Evolutionary conservation across 805 yeast species (phyloP).

Genomic region (Nakazawaea wyomingensis): DNA sequence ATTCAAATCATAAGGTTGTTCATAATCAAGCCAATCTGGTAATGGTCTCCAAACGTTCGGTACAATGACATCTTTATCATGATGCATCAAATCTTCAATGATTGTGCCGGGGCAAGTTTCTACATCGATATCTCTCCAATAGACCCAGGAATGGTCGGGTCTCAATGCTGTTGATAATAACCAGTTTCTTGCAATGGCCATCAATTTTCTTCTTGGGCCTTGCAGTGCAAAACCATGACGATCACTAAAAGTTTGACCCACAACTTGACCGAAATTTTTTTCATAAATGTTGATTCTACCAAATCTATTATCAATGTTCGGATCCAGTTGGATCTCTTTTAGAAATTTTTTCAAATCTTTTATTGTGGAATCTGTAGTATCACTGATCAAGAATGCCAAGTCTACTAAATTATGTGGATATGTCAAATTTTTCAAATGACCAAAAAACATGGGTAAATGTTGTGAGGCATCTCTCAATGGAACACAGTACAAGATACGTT

Average conservation of each 20-base stretch:
- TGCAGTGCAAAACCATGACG: slow-evolving; percentile 93
- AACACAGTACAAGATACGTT: slow-evolving; percentile 78
- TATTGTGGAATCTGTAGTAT: slow-evolving; percentile 84
- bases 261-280: slow-evolving; percentile 86
- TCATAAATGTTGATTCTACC: slow-evolving; percentile 83
- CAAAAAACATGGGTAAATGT: slow-evolving; percentile 85
- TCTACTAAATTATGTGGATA: slow-evolving; percentile 87
- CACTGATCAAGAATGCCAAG: slow-evolving; percentile 78
- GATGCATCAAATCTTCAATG: slow-evolving; percentile 85
- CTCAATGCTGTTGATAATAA: slow-evolving; percentile 72
- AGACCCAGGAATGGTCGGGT: slow-evolving; percentile 91
- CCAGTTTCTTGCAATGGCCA: slow-evolving; percentile 96
- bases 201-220: slow-evolving; percentile 85
- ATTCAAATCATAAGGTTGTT: slow-evolving; percentile 76
- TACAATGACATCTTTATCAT: slow-evolving; percentile 81
- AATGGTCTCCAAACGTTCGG: slow-evolving; percentile 89
- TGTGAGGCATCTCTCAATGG: slow-evolving; percentile 91
- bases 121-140: slow-evolving; percentile 95
- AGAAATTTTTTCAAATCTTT: slow-evolving; percentile 56
- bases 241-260: slow-evolving; percentile 87
- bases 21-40: slow-evolving; percentile 77
- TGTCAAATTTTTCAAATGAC: slow-evolving; percentile 71
- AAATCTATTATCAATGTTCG: slow-evolving; percentile 53
- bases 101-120: slow-evolving; percentile 79
- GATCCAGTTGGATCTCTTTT: slow-evolving; percentile 58